These are phyloP conservation scores for Cyphellophora attinorum DNA, from an alignment of 2,329 filamentous ascomycete genomes.

Conservation along the genomic window DNA sequence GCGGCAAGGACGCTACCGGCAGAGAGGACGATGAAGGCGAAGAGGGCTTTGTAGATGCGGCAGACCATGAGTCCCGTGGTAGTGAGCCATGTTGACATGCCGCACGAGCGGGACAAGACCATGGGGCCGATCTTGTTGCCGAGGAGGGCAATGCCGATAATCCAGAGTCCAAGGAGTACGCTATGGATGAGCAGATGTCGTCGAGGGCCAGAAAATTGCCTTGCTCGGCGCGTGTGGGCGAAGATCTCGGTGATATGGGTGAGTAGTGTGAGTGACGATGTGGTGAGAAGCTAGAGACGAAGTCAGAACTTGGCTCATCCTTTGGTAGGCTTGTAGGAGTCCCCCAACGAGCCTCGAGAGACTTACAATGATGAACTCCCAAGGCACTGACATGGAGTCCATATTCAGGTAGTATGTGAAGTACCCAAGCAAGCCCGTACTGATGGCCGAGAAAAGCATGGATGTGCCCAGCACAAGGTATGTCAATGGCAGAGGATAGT, in stretches of 20 bases:
- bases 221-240: constrained; percentile 39
- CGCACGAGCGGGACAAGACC: constrained; percentile 26
- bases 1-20: background rate
- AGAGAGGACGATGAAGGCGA: constrained; percentile 40
- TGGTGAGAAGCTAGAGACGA: constrained; percentile 34
- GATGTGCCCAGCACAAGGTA: constrained; percentile 24
- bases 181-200: constrained; percentile 42
- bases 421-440: constrained; percentile 42
- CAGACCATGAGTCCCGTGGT: constrained; percentile 45
- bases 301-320: no score
- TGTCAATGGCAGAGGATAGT: constrained; percentile 1
- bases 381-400: constrained; percentile 42
- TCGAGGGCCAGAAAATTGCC: constrained; percentile 41
- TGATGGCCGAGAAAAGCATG: constrained; percentile 43
- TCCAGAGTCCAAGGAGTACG: constrained; percentile 43
- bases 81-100: constrained; percentile 38
- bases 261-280: constrained; percentile 42
- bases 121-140: constrained; percentile 20
- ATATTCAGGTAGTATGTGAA: constrained; percentile 44
- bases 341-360: no score
- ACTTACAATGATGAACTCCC: constrained; percentile 49
- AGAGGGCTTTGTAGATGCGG: constrained; percentile 48
- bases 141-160: constrained; percentile 39
- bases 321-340: no score
- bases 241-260: constrained; percentile 36